Base-by-base conservation (phyloP, 805 yeast genomes). In the Starmerella apicola region DNA sequence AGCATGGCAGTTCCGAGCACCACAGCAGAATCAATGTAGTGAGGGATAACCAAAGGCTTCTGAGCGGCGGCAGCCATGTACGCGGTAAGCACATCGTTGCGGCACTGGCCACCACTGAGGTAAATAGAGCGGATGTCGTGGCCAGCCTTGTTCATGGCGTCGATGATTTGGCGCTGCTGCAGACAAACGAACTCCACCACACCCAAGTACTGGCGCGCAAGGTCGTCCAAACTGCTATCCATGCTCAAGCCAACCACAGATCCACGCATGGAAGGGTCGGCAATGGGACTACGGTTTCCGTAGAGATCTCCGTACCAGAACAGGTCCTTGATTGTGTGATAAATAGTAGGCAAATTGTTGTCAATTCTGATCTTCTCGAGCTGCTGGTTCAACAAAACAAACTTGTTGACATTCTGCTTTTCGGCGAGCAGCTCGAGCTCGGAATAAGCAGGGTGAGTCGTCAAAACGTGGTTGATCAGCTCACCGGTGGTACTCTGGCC, bases 401-500 rank as follows among this genome's bases (percentile, higher is more conserved):
- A 91, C 55, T 76, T 75, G 32, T 88, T 79, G 25, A 76, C 63
- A 39, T 74, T 74, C 19, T 37, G 34, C 17, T 76, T 73, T 48
- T 74, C 81, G 0, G 95, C 76, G 26, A 73, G 62, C 44, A 68
- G 71, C 12, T 74, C 71, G 39, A 88, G 68, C 54, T 82, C 84
- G 2, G 74, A 65, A 51, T 76, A 76, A 0, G 97, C 94, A 0
- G 96, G 95, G 57, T 91, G 97, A 8, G 82, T 78, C 10, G 82
- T 69, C 45, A 91, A 61, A 13, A 88, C 88, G 59, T 83, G 94
- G 2, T 91, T 88, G 48, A 91, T 68, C 29, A 91, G 70, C 23
- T 93, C 95, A 51, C 98, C 98, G 2, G 98, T 91, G 57, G 95
- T 81, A 13, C 93, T 79, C 61, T 91, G 98, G n/a, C 98, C 98